Percentiles rank a stretch among this genome's conserved stretches.
phyloP scores from a whole-genome alignment of 495 filamentous ascomycete species.

The Neurospora sp. region DNA sequence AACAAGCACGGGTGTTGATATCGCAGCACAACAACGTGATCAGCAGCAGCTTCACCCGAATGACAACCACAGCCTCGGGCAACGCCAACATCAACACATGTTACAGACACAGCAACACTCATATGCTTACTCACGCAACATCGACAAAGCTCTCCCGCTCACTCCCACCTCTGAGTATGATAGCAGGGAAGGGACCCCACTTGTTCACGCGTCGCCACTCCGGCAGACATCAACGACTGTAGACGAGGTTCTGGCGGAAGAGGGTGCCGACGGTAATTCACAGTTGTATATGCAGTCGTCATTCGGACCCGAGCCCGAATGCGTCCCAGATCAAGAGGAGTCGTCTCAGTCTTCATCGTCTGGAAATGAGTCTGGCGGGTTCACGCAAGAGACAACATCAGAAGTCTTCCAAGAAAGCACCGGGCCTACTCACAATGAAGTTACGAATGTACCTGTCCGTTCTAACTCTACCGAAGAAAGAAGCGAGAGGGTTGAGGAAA shows the following conservation, averaged over 20 bases:
- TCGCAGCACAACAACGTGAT: background rate
- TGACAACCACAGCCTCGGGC: background rate
- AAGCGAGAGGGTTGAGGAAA: background rate
- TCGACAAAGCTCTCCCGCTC: constrained; percentile 23
- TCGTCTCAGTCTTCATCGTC: background rate
- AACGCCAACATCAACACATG: background rate
- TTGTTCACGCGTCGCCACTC: background rate
- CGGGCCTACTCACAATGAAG: background rate
- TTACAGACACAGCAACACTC: constrained; percentile 2
- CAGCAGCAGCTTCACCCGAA: background rate
- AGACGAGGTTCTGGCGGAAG: background rate
- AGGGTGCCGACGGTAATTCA: background rate
- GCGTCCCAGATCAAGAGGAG: background rate
- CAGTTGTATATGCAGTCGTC: background rate
- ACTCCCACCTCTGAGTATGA: constrained; percentile 29
- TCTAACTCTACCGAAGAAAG: background rate
- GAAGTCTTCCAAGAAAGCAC: background rate
- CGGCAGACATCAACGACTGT: background rate
- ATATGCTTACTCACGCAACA: background rate
- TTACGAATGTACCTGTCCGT: background rate
- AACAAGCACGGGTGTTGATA: background rate
- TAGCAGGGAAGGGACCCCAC: constrained; percentile 15
- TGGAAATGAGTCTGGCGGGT: background rate
- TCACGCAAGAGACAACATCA: background rate
- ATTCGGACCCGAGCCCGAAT: background rate